phyloP scores from a whole-genome alignment of 768 basidiomycete species.

The Hypholoma sublateritium region DNA sequence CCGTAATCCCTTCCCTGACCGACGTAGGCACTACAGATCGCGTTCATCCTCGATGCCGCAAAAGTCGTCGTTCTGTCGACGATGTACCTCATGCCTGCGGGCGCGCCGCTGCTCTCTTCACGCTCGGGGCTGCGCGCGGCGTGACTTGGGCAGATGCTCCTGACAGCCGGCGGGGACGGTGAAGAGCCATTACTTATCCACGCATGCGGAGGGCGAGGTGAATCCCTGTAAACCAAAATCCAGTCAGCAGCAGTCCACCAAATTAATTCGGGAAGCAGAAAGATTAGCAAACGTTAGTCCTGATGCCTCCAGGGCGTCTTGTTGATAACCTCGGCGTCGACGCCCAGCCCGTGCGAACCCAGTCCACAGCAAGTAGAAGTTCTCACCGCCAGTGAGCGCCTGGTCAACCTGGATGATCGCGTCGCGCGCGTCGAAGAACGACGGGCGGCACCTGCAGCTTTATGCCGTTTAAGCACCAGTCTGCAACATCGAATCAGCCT shows the following conservation, averaged over 20 bases:
- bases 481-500: constrained; percentile 24
- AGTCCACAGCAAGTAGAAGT: constrained; percentile 84
- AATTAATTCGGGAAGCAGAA: not conserved
- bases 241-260: constrained; percentile 1
- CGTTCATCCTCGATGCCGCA: no score
- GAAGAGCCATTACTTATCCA: not conserved
- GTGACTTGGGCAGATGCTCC: no score
- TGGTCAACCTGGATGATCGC: constrained; percentile 92
- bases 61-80: no score
- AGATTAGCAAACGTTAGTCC: constrained; percentile 56
- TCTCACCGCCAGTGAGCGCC: constrained; percentile 89
- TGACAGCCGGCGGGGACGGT: no score
- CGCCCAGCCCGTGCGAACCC: constrained; percentile 87
- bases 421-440: constrained; percentile 87
- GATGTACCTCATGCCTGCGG: no score
- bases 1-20: no score
- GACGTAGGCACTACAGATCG: constrained; percentile 86
- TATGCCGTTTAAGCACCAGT: constrained; percentile 88
- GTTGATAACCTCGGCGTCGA: constrained; percentile 71
- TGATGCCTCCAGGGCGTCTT: constrained; percentile 86
- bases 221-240: constrained; percentile 19
- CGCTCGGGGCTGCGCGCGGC: no score
- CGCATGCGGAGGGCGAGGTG: constrained; percentile 27
- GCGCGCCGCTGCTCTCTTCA: no score
- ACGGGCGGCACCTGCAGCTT: constrained; percentile 91